These are phyloP conservation scores for Teratosphaeria zuluensis DNA, from an alignment of 2,329 filamentous ascomycete species.

Conservation along the genomic window DNA sequence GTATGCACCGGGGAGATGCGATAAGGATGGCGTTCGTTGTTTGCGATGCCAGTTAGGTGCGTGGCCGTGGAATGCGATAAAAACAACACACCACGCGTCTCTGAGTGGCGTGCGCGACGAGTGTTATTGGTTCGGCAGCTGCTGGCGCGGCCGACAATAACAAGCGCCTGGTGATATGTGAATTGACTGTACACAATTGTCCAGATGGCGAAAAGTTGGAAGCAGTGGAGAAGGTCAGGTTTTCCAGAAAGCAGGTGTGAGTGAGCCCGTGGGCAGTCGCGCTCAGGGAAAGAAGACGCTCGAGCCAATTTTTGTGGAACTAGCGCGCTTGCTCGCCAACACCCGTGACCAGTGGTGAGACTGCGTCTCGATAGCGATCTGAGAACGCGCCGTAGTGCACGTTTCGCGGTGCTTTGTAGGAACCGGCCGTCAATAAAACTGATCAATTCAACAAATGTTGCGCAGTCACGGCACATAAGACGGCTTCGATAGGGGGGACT, in stretches of 20 bases:
- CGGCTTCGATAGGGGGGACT: background rate
- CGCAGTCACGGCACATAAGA: background rate
- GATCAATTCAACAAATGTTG: background rate
- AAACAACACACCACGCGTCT: slow-evolving; percentile 16
- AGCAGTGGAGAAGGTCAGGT: background rate
- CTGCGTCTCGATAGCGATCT: background rate
- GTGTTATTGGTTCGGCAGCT: background rate
- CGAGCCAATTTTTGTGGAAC: background rate
- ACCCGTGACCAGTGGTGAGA: background rate
- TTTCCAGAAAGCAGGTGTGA: background rate
- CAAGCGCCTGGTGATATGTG: background rate
- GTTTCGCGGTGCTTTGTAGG: background rate
- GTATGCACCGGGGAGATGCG: slow-evolving; percentile 3
- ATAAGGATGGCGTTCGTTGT: slow-evolving; percentile 2
- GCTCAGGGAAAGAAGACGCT: background rate
- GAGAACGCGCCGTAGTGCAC: background rate
- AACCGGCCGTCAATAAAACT: background rate
- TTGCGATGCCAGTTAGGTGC: background rate
- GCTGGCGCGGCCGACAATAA: background rate
- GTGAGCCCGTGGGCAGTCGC: background rate
- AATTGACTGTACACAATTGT: background rate
- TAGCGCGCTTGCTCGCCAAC: background rate
- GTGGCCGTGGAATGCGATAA: slow-evolving; percentile 5
- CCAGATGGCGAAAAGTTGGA: background rate
- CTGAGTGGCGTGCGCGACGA: background rate